A percentile compares a stretch with the other conserved stretches of the same genome.
phyloP scores from a whole-genome alignment of 495 filamentous ascomycete genomes.

The Penicillium robsamsonii region DNA sequence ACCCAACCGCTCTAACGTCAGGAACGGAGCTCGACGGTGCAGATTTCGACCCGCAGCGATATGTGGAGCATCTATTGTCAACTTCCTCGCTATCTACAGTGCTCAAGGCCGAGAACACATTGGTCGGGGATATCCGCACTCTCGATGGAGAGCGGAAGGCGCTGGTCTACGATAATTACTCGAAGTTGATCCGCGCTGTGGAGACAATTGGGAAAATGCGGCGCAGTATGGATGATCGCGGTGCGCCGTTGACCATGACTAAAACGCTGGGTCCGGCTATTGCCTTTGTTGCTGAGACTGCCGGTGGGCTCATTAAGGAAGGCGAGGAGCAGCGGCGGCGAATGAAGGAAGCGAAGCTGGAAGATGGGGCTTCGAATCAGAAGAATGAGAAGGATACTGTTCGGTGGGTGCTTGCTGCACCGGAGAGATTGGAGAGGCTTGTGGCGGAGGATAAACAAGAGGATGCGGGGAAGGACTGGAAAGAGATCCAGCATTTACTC shows the following conservation, averaged over 20 bases:
- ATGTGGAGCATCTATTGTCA: slow-evolving; percentile 45
- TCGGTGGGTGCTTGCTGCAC: slow-evolving; percentile 64
- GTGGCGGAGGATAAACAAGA: slow-evolving; percentile 49
- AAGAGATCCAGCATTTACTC: slow-evolving; percentile 45
- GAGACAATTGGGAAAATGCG: slow-evolving; percentile 81
- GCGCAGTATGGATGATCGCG: slow-evolving; percentile 49
- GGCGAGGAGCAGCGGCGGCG: slow-evolving; percentile 37
- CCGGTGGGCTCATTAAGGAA: slow-evolving; percentile 61
- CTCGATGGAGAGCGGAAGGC: slow-evolving; percentile 95
- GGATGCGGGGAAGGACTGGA: slow-evolving; percentile 61
- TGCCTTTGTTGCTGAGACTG: slow-evolving; percentile 75
- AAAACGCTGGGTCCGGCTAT: slow-evolving; percentile 74
- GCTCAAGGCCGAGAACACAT: slow-evolving; percentile 57
- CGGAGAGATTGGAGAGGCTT: slow-evolving; percentile 48
- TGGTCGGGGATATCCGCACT: slow-evolving; percentile 71
- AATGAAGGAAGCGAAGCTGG: slow-evolving; percentile 37
- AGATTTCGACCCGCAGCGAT: slow-evolving; percentile 46
- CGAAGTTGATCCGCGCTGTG: slow-evolving; percentile 89
- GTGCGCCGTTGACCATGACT: slow-evolving; percentile 48
- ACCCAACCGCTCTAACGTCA: slow-evolving; percentile 28
- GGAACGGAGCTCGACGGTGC: slow-evolving; percentile 49
- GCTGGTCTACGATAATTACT: slow-evolving; percentile 97
- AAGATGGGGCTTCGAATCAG: slow-evolving; percentile 36
- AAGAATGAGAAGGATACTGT: slow-evolving; percentile 64
- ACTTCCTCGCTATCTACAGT: slow-evolving; percentile 62